Base-by-base conservation (phyloP, 352 stramenopile genomes). In the Globisporangium orthogonon region DNA sequence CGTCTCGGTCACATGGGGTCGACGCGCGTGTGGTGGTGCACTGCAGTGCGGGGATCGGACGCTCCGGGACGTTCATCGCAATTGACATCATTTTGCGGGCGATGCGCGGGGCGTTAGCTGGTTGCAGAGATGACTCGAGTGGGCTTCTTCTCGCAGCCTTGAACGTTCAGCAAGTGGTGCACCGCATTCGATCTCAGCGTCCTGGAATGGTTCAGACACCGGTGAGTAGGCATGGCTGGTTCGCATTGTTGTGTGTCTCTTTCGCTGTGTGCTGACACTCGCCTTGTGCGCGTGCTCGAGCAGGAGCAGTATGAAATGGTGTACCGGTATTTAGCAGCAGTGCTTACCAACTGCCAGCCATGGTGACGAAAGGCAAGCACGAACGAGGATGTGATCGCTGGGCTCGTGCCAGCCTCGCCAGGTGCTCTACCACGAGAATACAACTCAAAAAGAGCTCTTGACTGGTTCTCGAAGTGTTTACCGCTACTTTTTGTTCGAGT, bases 251-350 rank as follows among this genome's bases (percentile, higher is more conserved):
- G 45, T 61, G 14, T 50, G 4, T 44, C 60, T 18, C 9, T 48
- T 50, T 30, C 31, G 14, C 41, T 53, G n/a, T 37, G 41, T 63
- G 52, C n/a, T n/a, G n/a, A n/a, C n/a, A n/a, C n/a, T n/a, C n/a
- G n/a, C n/a, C n/a, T n/a, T 48, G 18, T 57, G 29, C 58, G 15
- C 30, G 17, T 53, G 23, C 17, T 33, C 1, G 17, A 48, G 44
- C 62, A 94, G 84, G 81, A 91, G 58, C 84, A 91, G 65, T 91
- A 91, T 62, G 66, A 84, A 61, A 91, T 94, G 82, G 84, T 94
- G 59, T 91, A 92, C 66, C 67, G 71, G 60, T 92, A 90, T 74
- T 71, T 91, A 74, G 72, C 73, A 50, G 78, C 74, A 31, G 69
- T 91, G 33, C 47, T 90, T 37, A 78, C 67, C 39, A 71, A 73